Conservation (phyloP, 2,329 filamentous ascomycete genomes). For the Apiospora marii region DNA sequence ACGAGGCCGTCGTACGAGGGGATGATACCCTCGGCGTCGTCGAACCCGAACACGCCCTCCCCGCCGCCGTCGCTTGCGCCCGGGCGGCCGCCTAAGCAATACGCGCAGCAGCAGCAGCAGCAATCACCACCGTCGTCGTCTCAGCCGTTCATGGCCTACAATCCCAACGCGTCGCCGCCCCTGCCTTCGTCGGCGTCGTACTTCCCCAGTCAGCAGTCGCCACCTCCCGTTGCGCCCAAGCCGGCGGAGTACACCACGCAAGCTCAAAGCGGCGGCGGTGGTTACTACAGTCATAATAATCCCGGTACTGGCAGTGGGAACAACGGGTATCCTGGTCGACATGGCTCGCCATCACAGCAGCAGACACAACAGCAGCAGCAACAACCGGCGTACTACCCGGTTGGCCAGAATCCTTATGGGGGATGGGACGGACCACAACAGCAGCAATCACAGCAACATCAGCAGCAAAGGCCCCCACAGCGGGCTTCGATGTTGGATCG, state of each 20-base stretch:
- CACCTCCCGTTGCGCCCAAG: neutral
- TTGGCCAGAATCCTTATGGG: neutral
- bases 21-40: neutral
- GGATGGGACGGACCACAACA: neutral
- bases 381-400: neutral
- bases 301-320: neutral
- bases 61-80: neutral
- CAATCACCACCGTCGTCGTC: too few species aligned
- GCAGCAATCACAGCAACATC: neutral
- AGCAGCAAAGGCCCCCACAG: neutral
- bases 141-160: neutral
- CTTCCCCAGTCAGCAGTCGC: neutral
- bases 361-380: neutral
- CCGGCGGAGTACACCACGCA: neutral
- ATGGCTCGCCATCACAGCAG: neutral
- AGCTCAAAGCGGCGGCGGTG: neutral
- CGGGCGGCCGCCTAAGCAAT: neutral
- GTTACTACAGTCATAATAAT: neutral
- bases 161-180: neutral
- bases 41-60: neutral
- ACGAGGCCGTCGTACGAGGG: neutral
- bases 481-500: neutral
- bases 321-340: neutral
- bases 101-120: neutral
- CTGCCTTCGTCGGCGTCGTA: neutral